Base-by-base conservation (phyloP, 2,329 filamentous ascomycete genomes). In the Cordyceps javanica region DNA sequence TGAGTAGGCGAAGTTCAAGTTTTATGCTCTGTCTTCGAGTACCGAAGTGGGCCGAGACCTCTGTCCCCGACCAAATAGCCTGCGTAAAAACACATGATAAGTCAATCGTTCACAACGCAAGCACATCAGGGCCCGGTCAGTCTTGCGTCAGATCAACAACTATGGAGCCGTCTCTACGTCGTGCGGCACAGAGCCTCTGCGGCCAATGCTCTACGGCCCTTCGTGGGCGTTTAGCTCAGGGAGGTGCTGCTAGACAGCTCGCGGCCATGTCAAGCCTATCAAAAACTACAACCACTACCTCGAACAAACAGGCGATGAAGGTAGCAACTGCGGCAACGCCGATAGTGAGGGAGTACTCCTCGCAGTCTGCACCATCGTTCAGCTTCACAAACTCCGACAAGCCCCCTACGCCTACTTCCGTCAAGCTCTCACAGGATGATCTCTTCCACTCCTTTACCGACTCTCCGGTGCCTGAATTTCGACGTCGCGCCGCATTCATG, bases 381-480 rank as follows among this genome's bases (percentile, higher is more conserved):
- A 54, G 42, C 42, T 58, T 58, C 56, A 53, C 16, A 7, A 42
- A 46, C 7, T 53, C 62, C n/a, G 63, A 60, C n/a, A 64, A 64
- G 25, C 53, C 60, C 11, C 57, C 58, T 11, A 58, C 65, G 11
- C 30, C 67, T 1, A 56, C 69, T 9, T 62, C 63, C 19, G 60
- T 69, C 25, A 68, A 66, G 48, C 79, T 96, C 26, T 78, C 78
- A 62, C 80, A 85, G 52, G 85, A 95, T 73, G 88, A 97, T 69
- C 86, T 99, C 58, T 99, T 97, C 78, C 93, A 99, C 73, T 85
- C 90, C 10, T 96, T 94, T 72, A 90, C 90, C 36, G 81, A 87
- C 62, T 99, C 94, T 14, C 94, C 95, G 9, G 89, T 93, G 42
- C 88, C 90, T 39, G 88, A 89, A 61, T 97, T 99, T 62, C 86